phyloP scores from a whole-genome alignment of 2,329 filamentous ascomycete species.

The Nothopassalora personata region DNA sequence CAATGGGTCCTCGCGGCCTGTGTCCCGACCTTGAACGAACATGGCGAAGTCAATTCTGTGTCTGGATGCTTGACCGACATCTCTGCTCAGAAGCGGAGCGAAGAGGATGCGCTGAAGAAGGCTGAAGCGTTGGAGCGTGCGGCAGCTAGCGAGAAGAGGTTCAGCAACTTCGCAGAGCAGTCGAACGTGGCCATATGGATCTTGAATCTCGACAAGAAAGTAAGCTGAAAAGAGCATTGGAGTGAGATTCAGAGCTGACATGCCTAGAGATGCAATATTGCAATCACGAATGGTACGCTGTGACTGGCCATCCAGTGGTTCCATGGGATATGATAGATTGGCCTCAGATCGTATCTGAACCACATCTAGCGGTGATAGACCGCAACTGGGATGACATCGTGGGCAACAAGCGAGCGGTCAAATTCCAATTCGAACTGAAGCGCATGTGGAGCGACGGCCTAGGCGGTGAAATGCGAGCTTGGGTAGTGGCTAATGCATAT shows the following conservation, averaged over 20 bases:
- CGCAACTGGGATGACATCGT: slow-evolving; percentile 7
- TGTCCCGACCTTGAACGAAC: slow-evolving; percentile 14
- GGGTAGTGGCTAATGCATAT: slow-evolving; percentile 16
- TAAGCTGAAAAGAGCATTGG: neutral
- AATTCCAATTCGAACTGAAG: slow-evolving; percentile 39
- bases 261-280: slow-evolving; percentile 37
- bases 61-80: slow-evolving; percentile 26
- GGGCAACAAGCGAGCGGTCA: slow-evolving; percentile 29
- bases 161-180: slow-evolving; percentile 29
- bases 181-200: slow-evolving; percentile 32
- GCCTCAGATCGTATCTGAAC: slow-evolving; percentile 26
- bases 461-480: slow-evolving; percentile 15
- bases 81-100: slow-evolving; percentile 20
- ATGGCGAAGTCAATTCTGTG: slow-evolving; percentile 17
- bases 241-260: neutral
- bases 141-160: slow-evolving; percentile 35
- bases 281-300: slow-evolving; percentile 45
- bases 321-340: slow-evolving; percentile 39
- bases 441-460: slow-evolving; percentile 25
- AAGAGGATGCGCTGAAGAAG: slow-evolving; percentile 37
- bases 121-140: slow-evolving; percentile 35
- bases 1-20: slow-evolving; percentile 23
- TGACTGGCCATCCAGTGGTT: slow-evolving; percentile 42
- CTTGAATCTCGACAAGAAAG: slow-evolving; percentile 12
- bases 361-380: slow-evolving; percentile 5